Conservation (phyloP, 768 basidiomycete genomes). For the Tremella yokohamensis region DNA sequence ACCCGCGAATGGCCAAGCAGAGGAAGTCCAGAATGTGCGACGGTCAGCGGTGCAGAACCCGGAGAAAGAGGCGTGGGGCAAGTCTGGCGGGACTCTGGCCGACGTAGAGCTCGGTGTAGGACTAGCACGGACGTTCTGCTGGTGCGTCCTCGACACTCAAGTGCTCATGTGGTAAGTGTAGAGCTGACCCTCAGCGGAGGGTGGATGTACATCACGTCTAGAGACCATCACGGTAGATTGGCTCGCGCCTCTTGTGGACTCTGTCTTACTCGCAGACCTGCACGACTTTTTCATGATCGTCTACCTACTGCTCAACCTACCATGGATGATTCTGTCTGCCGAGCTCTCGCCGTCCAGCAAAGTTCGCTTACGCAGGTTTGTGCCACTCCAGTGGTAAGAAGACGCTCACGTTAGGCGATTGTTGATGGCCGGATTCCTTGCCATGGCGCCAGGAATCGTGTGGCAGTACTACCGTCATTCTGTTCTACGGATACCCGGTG, state of each 20-base stretch:
- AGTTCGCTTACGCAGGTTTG: constrained; percentile 15
- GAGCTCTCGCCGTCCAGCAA: constrained; percentile 55
- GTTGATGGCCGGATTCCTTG: constrained; percentile 66
- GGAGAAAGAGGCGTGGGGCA: constrained; percentile 1
- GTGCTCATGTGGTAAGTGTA: not conserved
- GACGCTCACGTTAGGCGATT: constrained; percentile 54
- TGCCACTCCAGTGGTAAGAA: not conserved
- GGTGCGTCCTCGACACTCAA: too few relatives aligned
- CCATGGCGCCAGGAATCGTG: constrained; percentile 65
- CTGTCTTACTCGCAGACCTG: constrained; percentile 52
- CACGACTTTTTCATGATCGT: constrained; percentile 86
- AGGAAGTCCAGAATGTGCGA: not conserved
- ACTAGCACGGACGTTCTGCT: constrained; percentile 68
- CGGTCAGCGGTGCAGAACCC: too few relatives aligned
- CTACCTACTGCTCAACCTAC: constrained; percentile 77
- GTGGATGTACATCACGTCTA: constrained; percentile 84
- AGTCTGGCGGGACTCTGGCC: constrained; percentile 39
- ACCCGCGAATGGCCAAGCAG: not conserved
- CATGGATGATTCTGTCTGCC: constrained; percentile 80
- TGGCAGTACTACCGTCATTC: constrained; percentile 87
- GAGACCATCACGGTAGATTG: constrained; percentile 62
- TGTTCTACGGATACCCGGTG: constrained; percentile 71
- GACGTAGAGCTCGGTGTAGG: constrained; percentile 62
- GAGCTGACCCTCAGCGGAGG: constrained; percentile 57
- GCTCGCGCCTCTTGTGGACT: not conserved